A percentile compares a stretch with the other conserved stretches of the same genome.
Conservation (phyloP, 2,329 filamentous ascomycete genomes). For the Clonostachys sp. region DNA sequence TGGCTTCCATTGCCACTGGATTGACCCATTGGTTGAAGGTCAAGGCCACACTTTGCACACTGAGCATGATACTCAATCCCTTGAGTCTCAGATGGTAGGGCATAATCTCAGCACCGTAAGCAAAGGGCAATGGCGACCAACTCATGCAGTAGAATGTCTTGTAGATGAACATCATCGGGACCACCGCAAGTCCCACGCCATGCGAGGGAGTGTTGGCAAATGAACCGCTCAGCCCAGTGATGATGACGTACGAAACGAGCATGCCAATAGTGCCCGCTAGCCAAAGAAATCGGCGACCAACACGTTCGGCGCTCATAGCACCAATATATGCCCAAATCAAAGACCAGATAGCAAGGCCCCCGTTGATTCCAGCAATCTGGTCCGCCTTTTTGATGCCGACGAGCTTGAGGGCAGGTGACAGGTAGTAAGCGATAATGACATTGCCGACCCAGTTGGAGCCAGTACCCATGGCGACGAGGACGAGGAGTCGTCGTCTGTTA, state of each 20-base stretch:
- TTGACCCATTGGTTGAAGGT: constrained; percentile 15
- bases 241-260: constrained; percentile 17
- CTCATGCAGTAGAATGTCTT: constrained; percentile 43
- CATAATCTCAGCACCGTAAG: constrained; percentile 46
- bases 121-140: constrained; percentile 41
- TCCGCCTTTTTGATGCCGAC: constrained; percentile 3
- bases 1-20: constrained; percentile 11
- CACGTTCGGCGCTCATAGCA: constrained; percentile 3
- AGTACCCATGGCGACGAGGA: constrained; percentile 32
- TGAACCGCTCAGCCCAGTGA: constrained; percentile 18
- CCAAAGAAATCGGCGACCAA: constrained; percentile 3
- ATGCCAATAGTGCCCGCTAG: constrained; percentile 5
- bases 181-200: constrained; percentile 17
- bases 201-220: constrained; percentile 14
- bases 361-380: constrained; percentile 3
- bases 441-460: constrained; percentile 27
- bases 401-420: constrained; percentile 3
- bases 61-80: constrained; percentile 1
- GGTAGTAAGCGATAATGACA: constrained; percentile 14
- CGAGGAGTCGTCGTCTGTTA: constrained; percentile 18
- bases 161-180: constrained; percentile 22
- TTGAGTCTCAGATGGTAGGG: constrained; percentile 25
- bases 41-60: constrained; percentile 6
- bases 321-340: constrained; percentile 3
- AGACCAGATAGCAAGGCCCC: constrained; percentile 2